Percentiles rank a stretch among this genome's conserved stretches.
Conservation (phyloP, 306 rosid species). For the Clitoria ternatea region DNA sequence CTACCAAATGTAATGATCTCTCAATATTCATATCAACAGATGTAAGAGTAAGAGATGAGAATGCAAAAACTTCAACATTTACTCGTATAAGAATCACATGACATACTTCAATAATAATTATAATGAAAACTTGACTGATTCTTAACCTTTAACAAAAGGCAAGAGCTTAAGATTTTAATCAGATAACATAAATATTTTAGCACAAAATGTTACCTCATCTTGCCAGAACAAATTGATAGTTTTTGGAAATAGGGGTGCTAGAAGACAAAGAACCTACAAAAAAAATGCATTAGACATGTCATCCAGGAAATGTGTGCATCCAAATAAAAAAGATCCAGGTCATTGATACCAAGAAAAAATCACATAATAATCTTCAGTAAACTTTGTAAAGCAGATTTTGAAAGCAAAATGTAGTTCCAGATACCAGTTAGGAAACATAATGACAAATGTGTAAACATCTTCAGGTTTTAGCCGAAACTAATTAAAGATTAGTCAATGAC, state of each 20-base stretch:
- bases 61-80: background rate
- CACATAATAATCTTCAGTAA: constrained; percentile 14
- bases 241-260: constrained; percentile 92
- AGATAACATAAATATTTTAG: background rate
- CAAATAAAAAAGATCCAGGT: background rate
- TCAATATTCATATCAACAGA: background rate
- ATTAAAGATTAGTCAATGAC: background rate
- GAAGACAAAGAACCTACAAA: constrained; percentile 75
- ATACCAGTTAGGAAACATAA: constrained; percentile 10
- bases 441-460: background rate
- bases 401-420: background rate
- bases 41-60: constrained; percentile 1
- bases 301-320: constrained; percentile 19
- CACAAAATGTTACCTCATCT: constrained; percentile 73
- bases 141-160: constrained; percentile 14
- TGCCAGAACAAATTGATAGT: constrained; percentile 81
- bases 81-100: background rate
- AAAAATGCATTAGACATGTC: constrained; percentile 9
- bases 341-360: background rate
- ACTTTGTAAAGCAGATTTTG: background rate
- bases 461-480: constrained; percentile 6
- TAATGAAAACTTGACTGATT: background rate
- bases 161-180: constrained; percentile 2
- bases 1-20: background rate
- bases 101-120: constrained; percentile 4